Evolutionary conservation across 176 grass and related monocot genomes (phyloP).

Genomic region (Ensete ventricosum): DNA sequence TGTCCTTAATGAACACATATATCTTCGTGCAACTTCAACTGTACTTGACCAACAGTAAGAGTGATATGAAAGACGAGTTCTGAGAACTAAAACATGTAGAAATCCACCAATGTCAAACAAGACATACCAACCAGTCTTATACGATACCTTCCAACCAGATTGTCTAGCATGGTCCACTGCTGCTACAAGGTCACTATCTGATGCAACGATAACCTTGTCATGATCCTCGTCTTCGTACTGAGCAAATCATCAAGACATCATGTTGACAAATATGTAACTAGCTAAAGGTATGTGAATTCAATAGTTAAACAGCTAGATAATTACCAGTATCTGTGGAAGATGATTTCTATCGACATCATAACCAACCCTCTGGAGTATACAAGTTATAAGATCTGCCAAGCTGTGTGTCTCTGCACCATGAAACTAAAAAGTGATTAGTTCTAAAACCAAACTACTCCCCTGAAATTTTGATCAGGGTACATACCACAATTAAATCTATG

Average conservation of each 20-base stretch:
- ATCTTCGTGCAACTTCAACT: too few species aligned
- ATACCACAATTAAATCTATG: slow-evolving; percentile 97
- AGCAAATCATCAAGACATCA: slow-evolving; percentile 3
- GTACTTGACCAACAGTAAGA: too few species aligned
- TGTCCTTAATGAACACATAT: too few species aligned
- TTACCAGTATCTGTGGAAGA: slow-evolving; percentile 94
- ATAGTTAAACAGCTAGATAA: background rate
- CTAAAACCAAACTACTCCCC: background rate
- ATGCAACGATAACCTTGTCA: slow-evolving; percentile 86
- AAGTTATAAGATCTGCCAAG: slow-evolving; percentile 75
- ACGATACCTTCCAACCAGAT: slow-evolving; percentile 83
- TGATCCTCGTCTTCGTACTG: slow-evolving; percentile 91
- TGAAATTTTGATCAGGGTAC: slow-evolving; percentile 4
- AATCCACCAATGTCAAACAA: too few species aligned
- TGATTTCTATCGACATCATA: slow-evolving; percentile 75
- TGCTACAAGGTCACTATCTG: slow-evolving; percentile 67
- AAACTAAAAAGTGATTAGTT: background rate
- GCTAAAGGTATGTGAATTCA: background rate
- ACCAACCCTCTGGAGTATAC: slow-evolving; percentile 70
- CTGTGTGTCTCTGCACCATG: slow-evolving; percentile 50
- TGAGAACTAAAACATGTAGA: too few species aligned
- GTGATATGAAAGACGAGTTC: too few species aligned
- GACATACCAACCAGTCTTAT: background rate
- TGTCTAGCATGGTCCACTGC: slow-evolving; percentile 84
- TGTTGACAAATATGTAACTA: slow-evolving; percentile 1